Evolutionary conservation across 2,329 filamentous ascomycete species (phyloP), one percentile per base, ranked within the genome.

Genomic region (Diaporthe aspalathi): DNA sequence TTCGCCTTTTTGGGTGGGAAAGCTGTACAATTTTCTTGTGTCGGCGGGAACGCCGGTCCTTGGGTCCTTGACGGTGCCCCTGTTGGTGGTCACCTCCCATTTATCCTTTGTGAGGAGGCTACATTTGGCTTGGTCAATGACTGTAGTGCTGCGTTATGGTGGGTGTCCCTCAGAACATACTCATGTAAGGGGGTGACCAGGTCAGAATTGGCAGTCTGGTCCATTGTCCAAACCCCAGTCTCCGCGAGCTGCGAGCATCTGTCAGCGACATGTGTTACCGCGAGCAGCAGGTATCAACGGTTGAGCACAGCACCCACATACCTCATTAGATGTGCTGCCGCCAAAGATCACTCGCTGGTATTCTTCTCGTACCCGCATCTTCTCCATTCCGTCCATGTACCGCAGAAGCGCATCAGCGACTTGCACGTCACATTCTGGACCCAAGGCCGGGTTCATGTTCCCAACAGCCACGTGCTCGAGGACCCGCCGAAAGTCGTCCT

Each of bases 281-380:
- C 9, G 14, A 27, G 14, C 9, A 27, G 14, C 1, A 2, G 17
- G 11, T n/a, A n/a, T 3, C 4, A 32, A 8, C 3, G 27, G 5
- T 3, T 24, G 17, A 29, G 20, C 16, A n/a, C 3, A 12, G n/a
- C 24, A 14, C 0, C 5, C 3, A 5, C 70, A 43, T 62, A 73
- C 72, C n/a, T 73, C 72, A 5, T 72, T 50, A 17, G 70, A 24
- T 2, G 72, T 65, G 20, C 53, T 53, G 0, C 67, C 67, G 3
- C 29, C n/a, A 29, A 72, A 72, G 5, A 72, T 20, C 6, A 70
- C 20, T 32, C 72, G 50, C 62, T 73, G 72, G n/a, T 73, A 72
- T 17, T 72, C 70, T 17, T 72, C 54, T 17, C 24, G 24, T 14
- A 70, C 53, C 27, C n/a, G 17, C 16, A 27, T 40, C 17, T 40